A percentile compares a stretch with the other conserved stretches of the same genome.
Evolutionary conservation across 257 asterid species (phyloP).

Genomic region (Solanum dulcamara): DNA sequence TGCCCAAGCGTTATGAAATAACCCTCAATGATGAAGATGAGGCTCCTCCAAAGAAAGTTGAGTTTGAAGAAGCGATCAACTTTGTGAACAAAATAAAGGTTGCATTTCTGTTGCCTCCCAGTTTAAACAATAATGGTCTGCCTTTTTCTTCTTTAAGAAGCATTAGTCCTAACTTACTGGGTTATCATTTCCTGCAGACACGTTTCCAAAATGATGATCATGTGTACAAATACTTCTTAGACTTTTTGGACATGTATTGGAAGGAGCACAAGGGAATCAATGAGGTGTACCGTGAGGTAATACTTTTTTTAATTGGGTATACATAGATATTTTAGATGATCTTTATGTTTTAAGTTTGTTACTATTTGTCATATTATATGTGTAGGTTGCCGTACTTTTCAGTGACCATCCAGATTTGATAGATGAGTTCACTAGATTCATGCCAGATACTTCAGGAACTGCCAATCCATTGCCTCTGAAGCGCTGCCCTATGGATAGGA

Average conservation of each 20-base stretch:
- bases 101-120: background rate
- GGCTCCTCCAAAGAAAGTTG: conserved; percentile 65
- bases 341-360: background rate
- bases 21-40: conserved; percentile 69
- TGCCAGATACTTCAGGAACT: conserved; percentile 64
- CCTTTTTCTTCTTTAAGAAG: background rate
- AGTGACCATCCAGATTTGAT: conserved; percentile 82
- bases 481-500: conserved; percentile 52
- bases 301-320: background rate
- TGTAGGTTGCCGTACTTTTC: conserved; percentile 77
- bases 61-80: conserved; percentile 80
- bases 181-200: conserved; percentile 38
- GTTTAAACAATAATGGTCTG: background rate
- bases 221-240: conserved; percentile 86
- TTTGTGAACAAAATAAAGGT: conserved; percentile 95
- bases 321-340: background rate
- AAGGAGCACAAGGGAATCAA: conserved; percentile 76
- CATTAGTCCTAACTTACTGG: background rate
- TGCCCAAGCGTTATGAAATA: conserved; percentile 85
- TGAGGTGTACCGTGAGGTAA: conserved; percentile 86
- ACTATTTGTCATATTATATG: background rate
- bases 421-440: conserved; percentile 77
- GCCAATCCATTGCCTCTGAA: conserved; percentile 23
- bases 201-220: conserved; percentile 80
- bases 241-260: conserved; percentile 78